phyloP scores from a whole-genome alignment of 2,329 filamentous ascomycete genomes.

The Calonectria pteridis region DNA sequence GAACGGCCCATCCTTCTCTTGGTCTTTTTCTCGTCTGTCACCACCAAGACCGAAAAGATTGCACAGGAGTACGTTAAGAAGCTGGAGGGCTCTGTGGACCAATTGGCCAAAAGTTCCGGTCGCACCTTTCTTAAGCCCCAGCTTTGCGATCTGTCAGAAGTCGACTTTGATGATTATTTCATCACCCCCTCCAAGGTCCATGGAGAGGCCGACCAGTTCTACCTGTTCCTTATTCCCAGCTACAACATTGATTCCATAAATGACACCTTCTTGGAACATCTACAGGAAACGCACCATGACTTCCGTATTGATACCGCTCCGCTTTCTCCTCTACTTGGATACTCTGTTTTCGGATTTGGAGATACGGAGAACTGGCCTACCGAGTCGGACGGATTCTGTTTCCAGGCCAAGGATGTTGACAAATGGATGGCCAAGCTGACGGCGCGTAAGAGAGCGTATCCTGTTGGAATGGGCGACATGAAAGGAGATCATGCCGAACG shows the following conservation, averaged over 20 bases:
- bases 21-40: slow-evolving; percentile 91
- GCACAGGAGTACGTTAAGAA: slow-evolving; percentile 72
- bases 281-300: slow-evolving; percentile 94
- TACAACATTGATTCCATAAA: slow-evolving; percentile 97
- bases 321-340: slow-evolving; percentile 81
- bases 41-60: slow-evolving; percentile 82
- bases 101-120: slow-evolving; percentile 55
- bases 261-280: slow-evolving; percentile 86
- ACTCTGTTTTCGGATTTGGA: slow-evolving; percentile 94
- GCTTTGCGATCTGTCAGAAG: slow-evolving; percentile 82
- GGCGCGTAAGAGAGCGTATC: slow-evolving; percentile 85
- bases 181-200: slow-evolving; percentile 76
- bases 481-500: slow-evolving; percentile 78
- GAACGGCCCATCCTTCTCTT: slow-evolving; percentile 74
- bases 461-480: slow-evolving; percentile 88
- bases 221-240: slow-evolving; percentile 86
- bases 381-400: slow-evolving; percentile 91
- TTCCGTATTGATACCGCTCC: slow-evolving; percentile 95
- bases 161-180: slow-evolving; percentile 96
- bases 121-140: slow-evolving; percentile 68
- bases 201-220: slow-evolving; percentile 75
- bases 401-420: slow-evolving; percentile 90
- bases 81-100: slow-evolving; percentile 65
- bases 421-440: slow-evolving; percentile 98
- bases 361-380: slow-evolving; percentile 93